Base-by-base conservation (phyloP, 2,329 filamentous ascomycete genomes). In the Xylaria sp. region DNA sequence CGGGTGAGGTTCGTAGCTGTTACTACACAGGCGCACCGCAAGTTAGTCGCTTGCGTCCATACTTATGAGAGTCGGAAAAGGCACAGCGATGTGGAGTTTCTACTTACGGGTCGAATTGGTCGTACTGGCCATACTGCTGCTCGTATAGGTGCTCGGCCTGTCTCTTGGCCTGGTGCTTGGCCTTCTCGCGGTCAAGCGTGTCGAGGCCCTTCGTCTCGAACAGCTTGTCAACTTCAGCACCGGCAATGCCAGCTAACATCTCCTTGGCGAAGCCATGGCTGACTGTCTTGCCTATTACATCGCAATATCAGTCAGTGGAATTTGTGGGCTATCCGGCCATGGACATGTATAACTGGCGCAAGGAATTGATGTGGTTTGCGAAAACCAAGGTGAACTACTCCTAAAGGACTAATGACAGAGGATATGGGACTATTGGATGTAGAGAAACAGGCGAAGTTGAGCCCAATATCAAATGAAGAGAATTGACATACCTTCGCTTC, bases 231-330 rank as follows among this genome's bases (percentile, higher is more conserved):
- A 92, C 84, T 78, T 93, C 90, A 65, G 85, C 89, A 50, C 86
- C 90, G 28, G 89, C 91, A 59, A 94, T 81, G 62, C 88, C 90
- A 15, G 85, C 89, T 33, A 94, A 78, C 46, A 90, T 75, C 79
- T 94, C 91, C 82, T 94, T 94, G 74, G 92, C 92, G 72, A 92
- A 89, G 43, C 79, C 79, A 80, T 94, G 91, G 67, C 82, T 84
- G 70, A 94, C 88, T 6, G 84, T 75, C 81, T 92, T 88, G 79
- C 89, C 88, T 90, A 56, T 62, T 45, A 23, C 23, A 5, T 23
- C 40, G 15, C 15, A 45, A 42, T 9, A 23, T 40, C 31, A 0
- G 25, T 55, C 40, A 64, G 60, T 21, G 14, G 6, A 12, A 9
- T 1, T n/a, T 3, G 6, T 19, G 25, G 19, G 19, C 11, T 4